Base-by-base conservation (phyloP, 192 early-diverging fungal species). In the Coemansia sp. region DNA sequence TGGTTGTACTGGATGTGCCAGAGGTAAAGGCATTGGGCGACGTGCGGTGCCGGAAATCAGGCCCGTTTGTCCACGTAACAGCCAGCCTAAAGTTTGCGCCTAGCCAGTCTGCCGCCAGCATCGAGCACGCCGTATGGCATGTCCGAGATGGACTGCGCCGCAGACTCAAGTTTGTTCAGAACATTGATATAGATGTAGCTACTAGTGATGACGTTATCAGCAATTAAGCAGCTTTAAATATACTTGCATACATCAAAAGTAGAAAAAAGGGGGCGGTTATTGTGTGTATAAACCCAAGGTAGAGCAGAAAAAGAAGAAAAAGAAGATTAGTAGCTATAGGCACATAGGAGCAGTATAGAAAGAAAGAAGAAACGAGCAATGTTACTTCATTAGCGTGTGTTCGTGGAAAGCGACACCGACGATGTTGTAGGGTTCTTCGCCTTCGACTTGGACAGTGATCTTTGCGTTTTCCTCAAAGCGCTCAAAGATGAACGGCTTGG, bases 401-500 rank as follows among this genome's bases (percentile, higher is more conserved):
- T 97, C 95, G 71, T 94, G 88, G 84, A 94, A 94, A 38, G 90
- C 84, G 27, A 87, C 75, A 12, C 95, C 95, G 9, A 77, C 73
- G 17, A 92, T 32, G 34, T 76, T 74, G 61, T 85, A 81, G 41
- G 81, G 79, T 41, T 89, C 86, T n/a, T 89, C 87, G n/a, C 90
- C 95, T 14, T 85, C 79, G 45, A 77, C 50, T 14, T 78, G 71
- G 59, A 98, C 67, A 12, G 81, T 87, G 23, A 98, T 82, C 48
- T 88, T 85, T 41, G 90, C 90, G 9, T 78, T 82, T 3, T 89
- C 89, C 36, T 90, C 87, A 61, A 91, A 88, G 90, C 95, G 96
- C 77, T 98, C 94, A 77, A 96, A 98, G 36, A 95, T 87, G 67
- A 90, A 97, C 37, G 96, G 96, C 66, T 93, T 93, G 21, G 94